Conservation (phyloP, 106 monocot species). For the Dendrobium nobile region DNA sequence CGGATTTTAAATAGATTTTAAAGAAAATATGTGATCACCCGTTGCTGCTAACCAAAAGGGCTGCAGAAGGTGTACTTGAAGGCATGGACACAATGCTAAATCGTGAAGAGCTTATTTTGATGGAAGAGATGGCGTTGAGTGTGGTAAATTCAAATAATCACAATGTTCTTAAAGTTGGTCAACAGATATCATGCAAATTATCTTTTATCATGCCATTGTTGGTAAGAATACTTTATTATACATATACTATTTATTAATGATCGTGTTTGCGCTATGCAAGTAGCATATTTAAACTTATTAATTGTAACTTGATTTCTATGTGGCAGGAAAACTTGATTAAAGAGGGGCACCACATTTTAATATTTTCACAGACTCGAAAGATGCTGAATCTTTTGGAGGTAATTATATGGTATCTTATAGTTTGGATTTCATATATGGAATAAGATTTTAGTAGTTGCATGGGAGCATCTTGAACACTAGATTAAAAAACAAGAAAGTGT, state of each 20-base stretch:
- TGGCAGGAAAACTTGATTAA: conserved; percentile 69
- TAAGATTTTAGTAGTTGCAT: background rate
- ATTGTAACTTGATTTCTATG: conserved; percentile 2
- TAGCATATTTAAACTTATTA: background rate
- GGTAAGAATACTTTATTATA: conserved; percentile 32
- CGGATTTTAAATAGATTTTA: conserved; percentile 48
- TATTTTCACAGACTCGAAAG: conserved; percentile 99
- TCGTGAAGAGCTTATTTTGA: conserved; percentile 65
- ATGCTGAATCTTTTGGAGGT: conserved; percentile 97
- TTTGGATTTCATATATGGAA: background rate
- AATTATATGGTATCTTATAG: background rate
- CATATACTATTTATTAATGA: background rate
- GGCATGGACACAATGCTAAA: conserved; percentile 86
- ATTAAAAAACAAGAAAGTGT: background rate
- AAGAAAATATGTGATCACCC: conserved; percentile 99
- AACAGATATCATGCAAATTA: conserved; percentile 81
- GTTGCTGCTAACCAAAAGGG: conserved; percentile 76
- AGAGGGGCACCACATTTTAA: conserved; percentile 69
- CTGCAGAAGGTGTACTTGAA: conserved; percentile 88
- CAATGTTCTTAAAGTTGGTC: conserved; percentile 34
- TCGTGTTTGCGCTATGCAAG: background rate
- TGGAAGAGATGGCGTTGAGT: conserved; percentile 71
- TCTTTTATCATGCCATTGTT: conserved; percentile 70
- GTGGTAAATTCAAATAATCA: conserved; percentile 48
- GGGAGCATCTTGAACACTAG: background rate